These are phyloP conservation scores for Retiboletus flavoniger DNA, from an alignment of 1,284 basidiomycete species.

Conservation along the genomic window DNA sequence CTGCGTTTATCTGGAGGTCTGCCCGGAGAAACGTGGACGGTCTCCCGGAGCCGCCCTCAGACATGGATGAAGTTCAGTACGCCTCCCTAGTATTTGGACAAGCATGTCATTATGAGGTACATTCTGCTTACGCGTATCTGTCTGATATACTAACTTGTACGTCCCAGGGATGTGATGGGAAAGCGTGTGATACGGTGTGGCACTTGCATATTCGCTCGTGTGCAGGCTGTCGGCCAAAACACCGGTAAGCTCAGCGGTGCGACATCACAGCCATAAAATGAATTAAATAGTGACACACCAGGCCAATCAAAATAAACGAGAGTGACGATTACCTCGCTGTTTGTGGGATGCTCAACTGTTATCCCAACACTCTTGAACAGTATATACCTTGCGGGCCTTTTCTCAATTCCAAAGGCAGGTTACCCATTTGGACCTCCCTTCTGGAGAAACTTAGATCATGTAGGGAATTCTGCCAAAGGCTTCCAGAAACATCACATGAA, in stretches of 20 bases:
- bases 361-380: conserved; percentile 15
- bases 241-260: conserved; percentile 22
- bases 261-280: not conserved
- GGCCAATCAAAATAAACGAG: conserved; percentile 22
- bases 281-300: not conserved
- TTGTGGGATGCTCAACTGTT: conserved; percentile 14
- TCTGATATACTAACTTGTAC: conserved; percentile 4
- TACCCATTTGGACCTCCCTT: not conserved
- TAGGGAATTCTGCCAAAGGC: conserved; percentile 26
- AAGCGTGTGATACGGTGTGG: conserved; percentile 31
- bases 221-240: conserved; percentile 24
- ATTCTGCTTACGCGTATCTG: not conserved
- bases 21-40: conserved; percentile 25
- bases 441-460: conserved; percentile 7
- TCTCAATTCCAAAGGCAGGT: conserved; percentile 24
- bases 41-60: conserved; percentile 33
- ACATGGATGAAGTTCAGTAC: conserved; percentile 35
- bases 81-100: conserved; percentile 35
- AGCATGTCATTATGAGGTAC: conserved; percentile 30
- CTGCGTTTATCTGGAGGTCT: conserved; percentile 30
- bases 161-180: conserved; percentile 28
- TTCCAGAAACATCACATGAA: conserved; percentile 24
- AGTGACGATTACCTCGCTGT: conserved; percentile 9
- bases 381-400: conserved; percentile 32
- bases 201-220: conserved; percentile 34